phyloP scores from a whole-genome alignment of 345 rosid species.

The rapeseed (Brassica napus) region DNA sequence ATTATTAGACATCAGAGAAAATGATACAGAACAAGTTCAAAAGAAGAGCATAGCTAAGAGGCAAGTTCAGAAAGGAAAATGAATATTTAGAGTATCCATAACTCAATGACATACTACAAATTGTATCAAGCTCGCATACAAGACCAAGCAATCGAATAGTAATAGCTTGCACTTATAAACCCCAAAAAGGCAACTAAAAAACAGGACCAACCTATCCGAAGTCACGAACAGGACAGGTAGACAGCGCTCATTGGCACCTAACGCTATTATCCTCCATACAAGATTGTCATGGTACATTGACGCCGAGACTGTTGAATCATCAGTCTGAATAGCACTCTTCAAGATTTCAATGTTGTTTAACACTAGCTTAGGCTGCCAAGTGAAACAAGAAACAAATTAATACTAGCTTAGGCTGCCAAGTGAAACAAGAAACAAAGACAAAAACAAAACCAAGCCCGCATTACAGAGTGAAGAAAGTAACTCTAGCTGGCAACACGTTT shows the following conservation, averaged over 20 bases:
- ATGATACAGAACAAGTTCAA: neutral
- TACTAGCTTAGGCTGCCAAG: slow-evolving; percentile 90
- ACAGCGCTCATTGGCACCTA: slow-evolving; percentile 81
- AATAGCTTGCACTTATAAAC: neutral
- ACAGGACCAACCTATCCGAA: slow-evolving; percentile 72
- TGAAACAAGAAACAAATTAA: slow-evolving; percentile 45
- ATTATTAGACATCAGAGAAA: slow-evolving; percentile 19
- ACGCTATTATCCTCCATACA: slow-evolving; percentile 82
- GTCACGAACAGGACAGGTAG: slow-evolving; percentile 81
- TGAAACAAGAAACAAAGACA: slow-evolving; percentile 24
- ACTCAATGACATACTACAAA: neutral
- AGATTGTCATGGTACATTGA: slow-evolving; percentile 90
- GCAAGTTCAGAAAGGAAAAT: neutral
- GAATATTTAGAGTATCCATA: neutral
- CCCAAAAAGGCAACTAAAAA: neutral
- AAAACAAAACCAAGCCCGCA: slow-evolving; percentile 6
- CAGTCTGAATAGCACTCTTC: slow-evolving; percentile 60
- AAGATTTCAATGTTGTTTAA: slow-evolving; percentile 91
- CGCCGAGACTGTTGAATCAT: slow-evolving; percentile 60
- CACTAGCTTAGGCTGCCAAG: slow-evolving; percentile 90
- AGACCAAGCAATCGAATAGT: slow-evolving; percentile 7
- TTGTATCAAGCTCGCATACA: too few species aligned
- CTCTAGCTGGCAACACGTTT: neutral
- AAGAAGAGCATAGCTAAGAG: neutral
- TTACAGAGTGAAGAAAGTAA: neutral